A percentile compares a stretch with the other conserved stretches of the same genome.
These are phyloP conservation scores for Gossypium schwendimanii DNA, from an alignment of 441 rosid genomes.

Conservation along the genomic window DNA sequence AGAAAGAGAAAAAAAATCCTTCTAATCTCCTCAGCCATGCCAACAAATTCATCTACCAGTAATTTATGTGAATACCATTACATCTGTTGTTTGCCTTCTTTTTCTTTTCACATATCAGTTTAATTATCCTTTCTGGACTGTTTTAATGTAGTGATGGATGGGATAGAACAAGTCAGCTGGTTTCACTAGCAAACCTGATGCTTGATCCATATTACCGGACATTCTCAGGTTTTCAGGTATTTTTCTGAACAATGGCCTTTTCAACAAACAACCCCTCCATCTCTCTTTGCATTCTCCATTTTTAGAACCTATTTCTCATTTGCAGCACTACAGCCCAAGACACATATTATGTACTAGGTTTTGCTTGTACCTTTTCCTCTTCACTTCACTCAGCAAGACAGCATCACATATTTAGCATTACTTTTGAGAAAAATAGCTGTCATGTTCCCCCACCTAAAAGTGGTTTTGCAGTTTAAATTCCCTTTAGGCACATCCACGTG, in stretches of 20 bases:
- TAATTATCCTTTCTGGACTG: conserved; percentile 2
- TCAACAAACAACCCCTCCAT: not conserved
- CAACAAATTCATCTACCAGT: not conserved
- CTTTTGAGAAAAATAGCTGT: not conserved
- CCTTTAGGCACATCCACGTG: not conserved
- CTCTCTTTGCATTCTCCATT: not conserved
- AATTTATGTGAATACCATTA: not conserved
- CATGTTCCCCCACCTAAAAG: not conserved
- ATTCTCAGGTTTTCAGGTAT: conserved; percentile 96
- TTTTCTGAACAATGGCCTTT: conserved; percentile 3
- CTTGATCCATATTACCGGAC: conserved; percentile 97
- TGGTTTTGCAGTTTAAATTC: not conserved
- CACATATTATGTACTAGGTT: not conserved
- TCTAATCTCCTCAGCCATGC: not conserved
- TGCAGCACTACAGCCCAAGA: not conserved
- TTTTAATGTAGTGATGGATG: conserved; percentile 81
- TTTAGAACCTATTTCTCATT: not conserved
- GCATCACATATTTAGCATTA: not conserved
- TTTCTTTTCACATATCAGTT: not conserved
- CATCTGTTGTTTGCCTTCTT: not conserved
- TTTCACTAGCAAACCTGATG: conserved; percentile 83
- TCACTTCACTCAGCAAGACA: not conserved
- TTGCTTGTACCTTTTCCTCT: not conserved
- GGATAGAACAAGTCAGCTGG: conserved; percentile 98
- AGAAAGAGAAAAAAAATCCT: not conserved